Base-by-base conservation (phyloP, 257 asterid species). In the Capsicum baccatum region DNA sequence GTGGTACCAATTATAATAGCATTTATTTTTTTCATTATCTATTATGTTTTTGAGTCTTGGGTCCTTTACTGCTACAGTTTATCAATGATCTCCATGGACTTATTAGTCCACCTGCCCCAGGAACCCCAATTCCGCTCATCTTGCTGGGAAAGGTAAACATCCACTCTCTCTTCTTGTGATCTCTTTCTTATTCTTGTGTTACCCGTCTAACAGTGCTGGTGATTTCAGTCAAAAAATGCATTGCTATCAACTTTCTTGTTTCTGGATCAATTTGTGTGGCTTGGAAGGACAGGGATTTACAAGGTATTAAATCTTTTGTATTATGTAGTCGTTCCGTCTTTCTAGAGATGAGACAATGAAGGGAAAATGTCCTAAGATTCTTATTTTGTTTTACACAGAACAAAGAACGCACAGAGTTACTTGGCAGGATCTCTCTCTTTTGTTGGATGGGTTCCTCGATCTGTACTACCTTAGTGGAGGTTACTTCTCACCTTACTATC, bases 201-300 rank as follows among this genome's bases (percentile, higher is more conserved):
- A 50, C 79, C 66, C 70, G 79, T 58, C 70, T 67, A 42, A 52
- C 67, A 56, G 42, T 21, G 83, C 71, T 76, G 83, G 62, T 37
- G 59, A 55, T 89, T 90, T 85, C 96, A 96, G 99, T 93, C 98
- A 10, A 96, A 96, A 86, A 96, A 94, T 89, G 98, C 98, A 4
- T 91, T 96, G 86, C 84, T 96, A 91, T 92, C 95, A 59, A 89
- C 96, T 85, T 96, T 94, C 98, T 91, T 96, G 89, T 94, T 96
- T 85, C 90, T 96, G 80, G 99, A 96, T 91, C 99, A 96, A 94
- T 89, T 94, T 63, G 96, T 92, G 86, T 96, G 98, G 98, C 92
- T 96, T 71, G 95, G 97, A 63, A 92, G 98, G 90, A 87, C 98
- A 37, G 99, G 98, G 91, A 94, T 96, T 76, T 93, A 96, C 80